A percentile compares a stretch with the other conserved stretches of the same genome.
Evolutionary conservation across 805 yeast species (phyloP).

Genomic region (Saturnispora gosingensis): DNA sequence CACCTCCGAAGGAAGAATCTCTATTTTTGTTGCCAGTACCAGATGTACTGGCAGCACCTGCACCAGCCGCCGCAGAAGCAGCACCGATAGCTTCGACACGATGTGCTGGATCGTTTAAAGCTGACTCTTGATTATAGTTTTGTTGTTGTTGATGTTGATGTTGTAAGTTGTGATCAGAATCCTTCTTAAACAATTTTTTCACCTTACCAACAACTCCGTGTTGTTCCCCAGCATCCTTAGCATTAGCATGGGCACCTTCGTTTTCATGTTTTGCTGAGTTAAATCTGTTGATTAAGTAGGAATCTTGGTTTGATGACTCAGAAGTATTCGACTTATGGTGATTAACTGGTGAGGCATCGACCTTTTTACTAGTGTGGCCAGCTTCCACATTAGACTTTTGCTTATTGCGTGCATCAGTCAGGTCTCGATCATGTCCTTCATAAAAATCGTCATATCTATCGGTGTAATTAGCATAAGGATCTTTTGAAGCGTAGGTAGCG

Average conservation of each 20-base stretch:
- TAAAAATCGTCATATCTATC: conserved; percentile 3
- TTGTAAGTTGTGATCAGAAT: neutral
- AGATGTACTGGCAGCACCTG: neutral
- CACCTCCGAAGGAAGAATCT: conserved; percentile 5
- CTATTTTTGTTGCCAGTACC: neutral
- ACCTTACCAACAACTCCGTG: neutral
- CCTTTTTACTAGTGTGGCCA: neutral
- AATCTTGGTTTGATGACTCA: neutral
- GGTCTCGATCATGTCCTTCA: neutral
- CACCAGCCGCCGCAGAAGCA: conserved; percentile 5
- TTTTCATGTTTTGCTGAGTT: conserved; percentile 3
- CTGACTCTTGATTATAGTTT: neutral
- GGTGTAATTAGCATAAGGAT: neutral
- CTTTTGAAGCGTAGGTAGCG: neutral
- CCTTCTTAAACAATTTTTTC: conserved; percentile 4
- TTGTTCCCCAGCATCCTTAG: neutral
- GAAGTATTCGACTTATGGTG: neutral
- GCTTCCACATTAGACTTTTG: neutral
- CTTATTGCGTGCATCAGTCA: neutral
- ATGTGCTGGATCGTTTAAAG: neutral
- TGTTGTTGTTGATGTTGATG: conserved; percentile 4
- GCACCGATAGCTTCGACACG: neutral
- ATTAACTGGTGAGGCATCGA: neutral
- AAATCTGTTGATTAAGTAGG: neutral
- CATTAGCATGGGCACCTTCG: neutral